Evolutionary conservation across 2,329 filamentous ascomycete genomes (phyloP), one percentile per base, ranked within the genome.

Genomic region (Epichloe scottii): DNA sequence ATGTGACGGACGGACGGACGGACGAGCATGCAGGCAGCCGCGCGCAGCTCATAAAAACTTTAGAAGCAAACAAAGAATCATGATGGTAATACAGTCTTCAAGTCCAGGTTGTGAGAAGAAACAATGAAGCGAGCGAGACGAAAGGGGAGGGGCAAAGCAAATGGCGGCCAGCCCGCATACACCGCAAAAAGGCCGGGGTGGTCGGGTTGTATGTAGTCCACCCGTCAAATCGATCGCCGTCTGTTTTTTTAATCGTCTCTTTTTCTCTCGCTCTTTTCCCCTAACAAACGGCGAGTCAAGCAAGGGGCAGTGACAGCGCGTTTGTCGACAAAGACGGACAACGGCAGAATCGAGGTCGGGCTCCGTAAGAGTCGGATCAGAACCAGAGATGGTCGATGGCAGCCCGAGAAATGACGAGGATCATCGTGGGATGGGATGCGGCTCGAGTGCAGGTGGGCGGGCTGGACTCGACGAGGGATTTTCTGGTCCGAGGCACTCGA

Each of bases 371-470:
- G 10, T 30, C 35, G 15, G 11, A 19, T 38, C 40, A 19, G 40
- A 44, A 17, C 38, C 40, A 26, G 30, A 43, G 48, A 43, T 34
- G 35, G 8, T 44, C 15, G 23, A 42, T 49, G 48, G 40, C 34
- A 42, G 40, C 40, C 48, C 40, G 33, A 44, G 41, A 30, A 44
- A 30, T 49, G 48, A 49, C 48, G 40, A 49, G 48, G 48, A 37
- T 49, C 21, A 44, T 49, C 33, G 40, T 17, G 40, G 44, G 40
- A 49, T 45, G 23, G 14, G 23, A 26, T 45, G 42, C 42, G 41
- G 41, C 41, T 23, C 41, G 41, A 21, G 5, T 42, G n/a, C n/a
- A 11, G 15, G 10, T 17, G 40, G 35, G 35, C 35, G 40, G 35
- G 35, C 35, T 15, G 35, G 14, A 38, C 12, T n/a, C 14, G 35